Conservation (phyloP, 225 moss, liverwort and hornwort genomes). For the Antitrichia curtipendula region DNA sequence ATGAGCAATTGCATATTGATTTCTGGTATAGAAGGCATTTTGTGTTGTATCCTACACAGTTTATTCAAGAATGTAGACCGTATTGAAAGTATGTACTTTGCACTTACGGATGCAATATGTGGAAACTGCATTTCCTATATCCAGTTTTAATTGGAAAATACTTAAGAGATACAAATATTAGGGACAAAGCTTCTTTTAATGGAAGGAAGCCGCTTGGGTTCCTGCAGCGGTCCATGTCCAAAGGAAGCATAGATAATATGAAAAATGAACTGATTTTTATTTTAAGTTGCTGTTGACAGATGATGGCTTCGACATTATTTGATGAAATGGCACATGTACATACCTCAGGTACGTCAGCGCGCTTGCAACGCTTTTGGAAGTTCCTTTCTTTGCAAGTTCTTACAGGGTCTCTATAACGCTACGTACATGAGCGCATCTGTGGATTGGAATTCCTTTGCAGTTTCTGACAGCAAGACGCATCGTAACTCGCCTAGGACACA, state of each 20-base stretch:
- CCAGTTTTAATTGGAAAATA: background rate
- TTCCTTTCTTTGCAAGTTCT: background rate
- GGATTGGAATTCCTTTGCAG: conserved; percentile 1
- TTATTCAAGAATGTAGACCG: background rate
- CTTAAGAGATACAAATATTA: background rate
- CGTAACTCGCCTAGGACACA: background rate
- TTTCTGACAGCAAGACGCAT: background rate
- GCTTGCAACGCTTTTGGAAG: background rate
- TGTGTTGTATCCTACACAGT: background rate
- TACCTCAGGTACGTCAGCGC: background rate
- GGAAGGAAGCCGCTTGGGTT: background rate
- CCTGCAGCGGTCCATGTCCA: background rate
- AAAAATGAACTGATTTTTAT: background rate
- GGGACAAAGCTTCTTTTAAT: background rate
- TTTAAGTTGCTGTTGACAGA: background rate
- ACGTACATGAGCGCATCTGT: background rate
- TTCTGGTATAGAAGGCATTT: background rate
- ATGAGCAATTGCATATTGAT: too few species aligned
- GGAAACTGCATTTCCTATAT: background rate
- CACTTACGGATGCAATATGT: background rate
- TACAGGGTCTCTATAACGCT: background rate
- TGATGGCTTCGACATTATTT: conserved; percentile 21
- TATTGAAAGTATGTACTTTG: background rate
- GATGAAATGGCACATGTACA: conserved; percentile 3
- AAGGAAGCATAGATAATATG: background rate